Evolutionary conservation across 73 alveolate species (phyloP).

Genomic region (Paramecium octaurelia): DNA sequence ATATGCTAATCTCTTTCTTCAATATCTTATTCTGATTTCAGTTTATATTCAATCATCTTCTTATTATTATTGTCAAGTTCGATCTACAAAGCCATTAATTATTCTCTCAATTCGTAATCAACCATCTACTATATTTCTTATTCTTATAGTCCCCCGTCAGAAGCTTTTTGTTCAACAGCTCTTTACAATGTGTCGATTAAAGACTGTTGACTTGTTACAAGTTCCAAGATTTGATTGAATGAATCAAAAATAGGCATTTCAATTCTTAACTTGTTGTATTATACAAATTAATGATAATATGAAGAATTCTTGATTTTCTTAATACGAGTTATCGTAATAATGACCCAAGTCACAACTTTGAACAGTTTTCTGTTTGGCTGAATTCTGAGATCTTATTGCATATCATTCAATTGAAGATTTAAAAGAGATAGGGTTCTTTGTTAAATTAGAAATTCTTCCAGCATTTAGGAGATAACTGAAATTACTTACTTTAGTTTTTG

Average conservation of each 20-base stretch:
- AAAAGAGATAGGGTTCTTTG: background rate
- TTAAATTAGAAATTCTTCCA: constrained; percentile 19
- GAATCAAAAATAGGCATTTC: background rate
- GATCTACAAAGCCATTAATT: background rate
- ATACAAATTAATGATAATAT: background rate
- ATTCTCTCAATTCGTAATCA: background rate
- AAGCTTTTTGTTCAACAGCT: background rate
- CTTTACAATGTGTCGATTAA: background rate
- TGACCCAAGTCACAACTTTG: background rate
- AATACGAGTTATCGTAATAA: background rate
- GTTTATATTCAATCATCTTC: background rate
- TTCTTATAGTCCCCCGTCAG: background rate
- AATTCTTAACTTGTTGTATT: background rate
- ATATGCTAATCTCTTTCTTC: background rate
- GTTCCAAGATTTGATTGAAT: background rate
- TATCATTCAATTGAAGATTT: background rate
- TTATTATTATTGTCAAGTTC: background rate
- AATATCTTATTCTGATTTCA: background rate
- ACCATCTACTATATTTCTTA: background rate
- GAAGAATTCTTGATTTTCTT: background rate
- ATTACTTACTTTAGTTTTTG: background rate
- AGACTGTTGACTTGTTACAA: background rate
- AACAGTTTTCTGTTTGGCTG: background rate
- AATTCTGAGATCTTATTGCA: background rate
- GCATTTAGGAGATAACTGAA: background rate